Conservation (phyloP, 2,329 filamentous ascomycete species). For the Cladosporium oxysporum region DNA sequence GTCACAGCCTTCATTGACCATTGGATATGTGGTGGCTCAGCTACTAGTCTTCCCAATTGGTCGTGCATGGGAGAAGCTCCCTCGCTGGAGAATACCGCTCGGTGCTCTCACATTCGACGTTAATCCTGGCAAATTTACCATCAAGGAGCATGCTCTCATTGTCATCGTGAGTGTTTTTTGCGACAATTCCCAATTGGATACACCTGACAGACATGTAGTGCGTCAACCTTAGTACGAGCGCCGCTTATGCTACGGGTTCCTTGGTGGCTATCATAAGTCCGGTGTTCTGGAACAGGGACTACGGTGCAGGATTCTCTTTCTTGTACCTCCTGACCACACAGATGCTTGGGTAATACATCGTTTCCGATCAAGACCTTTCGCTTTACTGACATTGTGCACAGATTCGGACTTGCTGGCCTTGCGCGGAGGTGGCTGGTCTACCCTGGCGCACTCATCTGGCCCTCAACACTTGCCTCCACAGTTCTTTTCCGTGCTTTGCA, state of each 20-base stretch:
- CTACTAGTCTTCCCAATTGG: not conserved
- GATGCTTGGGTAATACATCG: not conserved
- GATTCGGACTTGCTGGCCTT: not conserved
- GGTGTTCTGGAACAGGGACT: not conserved
- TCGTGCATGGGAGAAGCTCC: not conserved
- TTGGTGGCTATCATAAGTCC: not conserved
- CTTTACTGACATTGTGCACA: not conserved
- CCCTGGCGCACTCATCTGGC: not conserved
- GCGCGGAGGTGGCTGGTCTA: not conserved
- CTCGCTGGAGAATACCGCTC: not conserved
- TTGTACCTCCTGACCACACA: not conserved
- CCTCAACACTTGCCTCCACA: not conserved
- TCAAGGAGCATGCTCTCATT: not conserved
- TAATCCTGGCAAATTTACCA: not conserved
- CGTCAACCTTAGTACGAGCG: not conserved
- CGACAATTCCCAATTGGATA: not conserved
- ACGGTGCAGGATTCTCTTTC: not conserved
- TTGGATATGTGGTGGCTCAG: not conserved
- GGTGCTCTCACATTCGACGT: not conserved
- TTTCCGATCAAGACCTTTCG: accelerated
- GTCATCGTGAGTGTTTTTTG: not conserved
- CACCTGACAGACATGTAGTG: not conserved
- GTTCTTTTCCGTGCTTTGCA: constrained; percentile 60
- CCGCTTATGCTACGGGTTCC: not conserved
- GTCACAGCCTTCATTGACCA: not conserved